phyloP scores from a whole-genome alignment of 73 alveolate genomes.

The Paramecium caudatum region DNA sequence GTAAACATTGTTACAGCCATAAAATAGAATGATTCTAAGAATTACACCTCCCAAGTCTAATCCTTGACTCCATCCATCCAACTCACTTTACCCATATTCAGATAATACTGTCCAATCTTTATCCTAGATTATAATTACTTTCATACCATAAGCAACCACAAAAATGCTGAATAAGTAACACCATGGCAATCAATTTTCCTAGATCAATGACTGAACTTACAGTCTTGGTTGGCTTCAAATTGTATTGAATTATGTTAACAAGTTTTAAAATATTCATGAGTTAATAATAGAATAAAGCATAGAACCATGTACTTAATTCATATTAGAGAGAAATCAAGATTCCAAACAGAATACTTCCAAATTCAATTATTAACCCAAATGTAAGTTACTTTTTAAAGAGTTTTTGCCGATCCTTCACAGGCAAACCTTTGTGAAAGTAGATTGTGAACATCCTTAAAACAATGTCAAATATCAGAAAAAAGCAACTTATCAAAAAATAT shows the following conservation, averaged over 20 bases:
- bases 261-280: neutral
- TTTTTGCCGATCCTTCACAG: neutral
- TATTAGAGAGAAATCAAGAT: neutral
- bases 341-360: constrained; percentile 23
- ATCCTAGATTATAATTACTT: neutral
- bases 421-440: constrained; percentile 34
- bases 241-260: neutral
- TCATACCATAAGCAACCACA: constrained; percentile 56
- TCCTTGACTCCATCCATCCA: neutral
- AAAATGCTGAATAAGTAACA: constrained; percentile 18
- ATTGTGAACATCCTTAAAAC: constrained; percentile 38
- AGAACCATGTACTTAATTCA: constrained; percentile 19
- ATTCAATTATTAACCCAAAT: neutral
- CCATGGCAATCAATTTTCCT: neutral
- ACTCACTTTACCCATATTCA: neutral
- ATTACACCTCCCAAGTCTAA: constrained; percentile 20
- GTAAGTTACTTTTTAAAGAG: constrained; percentile 13
- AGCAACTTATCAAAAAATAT: neutral
- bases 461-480: constrained; percentile 16
- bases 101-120: constrained; percentile 42
- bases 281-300: neutral
- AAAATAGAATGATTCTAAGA: constrained; percentile 31
- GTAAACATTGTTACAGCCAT: constrained; percentile 66
- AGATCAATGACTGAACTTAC: constrained; percentile 37
- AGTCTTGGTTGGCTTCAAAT: constrained; percentile 9